Evolutionary conservation across 306 rosid genomes (phyloP), one percentile per base, ranked within the genome.

Genomic region (Pachyrhizus erosus): DNA sequence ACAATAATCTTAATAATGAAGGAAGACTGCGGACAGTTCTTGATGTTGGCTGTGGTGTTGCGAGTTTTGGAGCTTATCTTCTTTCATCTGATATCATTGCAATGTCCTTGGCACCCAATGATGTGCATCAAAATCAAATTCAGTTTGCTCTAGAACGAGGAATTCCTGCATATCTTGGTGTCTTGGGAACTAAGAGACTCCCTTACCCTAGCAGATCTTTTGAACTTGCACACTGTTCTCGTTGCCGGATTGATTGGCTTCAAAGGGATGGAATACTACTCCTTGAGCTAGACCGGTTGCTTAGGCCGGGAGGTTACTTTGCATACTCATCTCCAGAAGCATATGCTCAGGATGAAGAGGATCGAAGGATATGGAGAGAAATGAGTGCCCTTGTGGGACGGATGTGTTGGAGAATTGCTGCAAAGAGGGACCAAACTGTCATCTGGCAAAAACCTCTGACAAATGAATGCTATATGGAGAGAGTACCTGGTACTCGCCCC

Each of bases 311-410:
- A 42, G 88, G 88, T 65, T 85, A 85, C 39, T 85, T 85, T 26
- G 88, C 85, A 1, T 85, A 85, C 88, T 85, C 88, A 12, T 85
- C 88, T 64, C 88, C 85, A 4, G 88, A 85, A 81, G 85, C 88
- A 43, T 85, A 85, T 77, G 88, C 85, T 70, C 88, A 85, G 75
- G 88, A 85, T 26, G 88, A 85, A 62, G 85, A 85, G 76, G 88
- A 85, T 76, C 23, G 67, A 49, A 71, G 88, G 76, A 81, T 85
- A 61, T 85, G 88, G 88, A 85, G 83, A 43, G 85, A 85, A 54
- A 85, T 85, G 88, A 85, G 88, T 71, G 85, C 72, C 39, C 88
- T 85, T 31, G 88, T 85, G 9, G 83, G 73, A 52, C 83, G 83
- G 12, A 85, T 85, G 88, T 85, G 83, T 77, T 81, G 85, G 88